Base-by-base conservation (phyloP, 73 alveolate genomes). In the Blepharisma japonicum region DNA sequence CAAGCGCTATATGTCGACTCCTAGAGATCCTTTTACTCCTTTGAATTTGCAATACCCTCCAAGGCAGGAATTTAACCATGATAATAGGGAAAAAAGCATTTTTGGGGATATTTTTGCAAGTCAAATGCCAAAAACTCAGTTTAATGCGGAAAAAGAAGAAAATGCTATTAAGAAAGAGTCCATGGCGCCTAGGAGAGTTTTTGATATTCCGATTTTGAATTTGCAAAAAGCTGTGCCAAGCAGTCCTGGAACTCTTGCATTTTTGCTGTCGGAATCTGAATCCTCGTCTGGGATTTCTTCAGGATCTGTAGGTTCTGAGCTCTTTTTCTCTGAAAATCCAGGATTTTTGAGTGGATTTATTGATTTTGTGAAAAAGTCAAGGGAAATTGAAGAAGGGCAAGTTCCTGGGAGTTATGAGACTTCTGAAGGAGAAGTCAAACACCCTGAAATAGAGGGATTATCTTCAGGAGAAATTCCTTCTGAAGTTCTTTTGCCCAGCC, bases 341-440 rank as follows among this genome's bases (percentile, higher is more conserved):
- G 74, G 23, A 5, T 61, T 61, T 25, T 25, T 61, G 14, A 39
- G 74, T 14, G 74, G 74, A 5, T 61, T 61, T 25, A 61, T 61
- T n/a, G 74, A 61, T 3, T 61, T 61, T 25, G 74, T 61, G 18
- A 14, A 39, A 14, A 61, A 61, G 5, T n/a, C 74, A 14, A n/a
- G 74, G 23, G 74, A 61, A 25, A n/a, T 61, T 25, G 74, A 61
- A 61, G 74, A 61, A 61, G 74, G 74, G 11, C 74, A 61, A 61
- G 74, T 61, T 14, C 74, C 74, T 18, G 74, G 74, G 47, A 61
- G 23, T 25, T 61, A n/a, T 8, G 74, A 61, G 18, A 8, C 23
- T 8, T 18, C 49, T 25, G 74, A 61, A 61, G 74, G 74, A 9
- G 74, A 61, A 25, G 74, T 61, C 14, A 61, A 39, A 61, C 14